phyloP scores from a whole-genome alignment of 2,329 filamentous ascomycete genomes.

The Tricladium varicosporioides region DNA sequence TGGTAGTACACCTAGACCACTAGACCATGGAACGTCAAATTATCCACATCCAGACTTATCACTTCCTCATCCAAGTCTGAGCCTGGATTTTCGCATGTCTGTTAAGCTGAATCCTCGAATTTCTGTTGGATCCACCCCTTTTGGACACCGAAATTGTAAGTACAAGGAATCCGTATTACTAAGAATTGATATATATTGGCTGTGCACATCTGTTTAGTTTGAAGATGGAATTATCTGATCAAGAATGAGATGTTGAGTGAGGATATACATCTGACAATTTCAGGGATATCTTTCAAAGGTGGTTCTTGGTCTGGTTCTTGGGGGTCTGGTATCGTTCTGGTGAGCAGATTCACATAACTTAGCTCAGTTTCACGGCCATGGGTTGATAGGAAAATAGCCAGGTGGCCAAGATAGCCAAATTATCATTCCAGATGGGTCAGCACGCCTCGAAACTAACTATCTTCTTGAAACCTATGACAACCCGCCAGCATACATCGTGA shows the following conservation, averaged over 20 bases:
- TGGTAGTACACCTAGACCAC: slow-evolving; percentile 20
- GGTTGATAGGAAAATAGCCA: slow-evolving; percentile 22
- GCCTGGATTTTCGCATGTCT: slow-evolving; percentile 50
- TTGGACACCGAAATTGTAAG: slow-evolving; percentile 45
- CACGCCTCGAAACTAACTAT: slow-evolving; percentile 46
- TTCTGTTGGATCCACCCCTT: slow-evolving; percentile 41
- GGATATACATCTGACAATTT: neutral
- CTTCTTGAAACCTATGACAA: slow-evolving; percentile 48
- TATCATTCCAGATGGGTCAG: slow-evolving; percentile 31
- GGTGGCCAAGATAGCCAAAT: slow-evolving; percentile 39
- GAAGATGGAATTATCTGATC: no score
- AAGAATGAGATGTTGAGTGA: neutral
- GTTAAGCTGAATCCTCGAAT: slow-evolving; percentile 45
- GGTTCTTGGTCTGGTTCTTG: slow-evolving; percentile 49
- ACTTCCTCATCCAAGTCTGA: slow-evolving; percentile 46
- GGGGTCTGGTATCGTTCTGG: slow-evolving; percentile 46
- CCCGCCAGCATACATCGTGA: slow-evolving; percentile 44
- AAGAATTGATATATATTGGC: neutral
- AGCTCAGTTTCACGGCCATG: neutral
- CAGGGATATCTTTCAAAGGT: slow-evolving; percentile 43
- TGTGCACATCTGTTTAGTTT: no score
- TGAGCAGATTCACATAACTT: slow-evolving; percentile 7
- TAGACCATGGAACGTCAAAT: slow-evolving; percentile 6
- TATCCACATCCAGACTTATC: slow-evolving; percentile 39
- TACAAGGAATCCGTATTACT: neutral